Conservation (phyloP, 768 basidiomycete species). For the Guyanaporus albipodus region DNA sequence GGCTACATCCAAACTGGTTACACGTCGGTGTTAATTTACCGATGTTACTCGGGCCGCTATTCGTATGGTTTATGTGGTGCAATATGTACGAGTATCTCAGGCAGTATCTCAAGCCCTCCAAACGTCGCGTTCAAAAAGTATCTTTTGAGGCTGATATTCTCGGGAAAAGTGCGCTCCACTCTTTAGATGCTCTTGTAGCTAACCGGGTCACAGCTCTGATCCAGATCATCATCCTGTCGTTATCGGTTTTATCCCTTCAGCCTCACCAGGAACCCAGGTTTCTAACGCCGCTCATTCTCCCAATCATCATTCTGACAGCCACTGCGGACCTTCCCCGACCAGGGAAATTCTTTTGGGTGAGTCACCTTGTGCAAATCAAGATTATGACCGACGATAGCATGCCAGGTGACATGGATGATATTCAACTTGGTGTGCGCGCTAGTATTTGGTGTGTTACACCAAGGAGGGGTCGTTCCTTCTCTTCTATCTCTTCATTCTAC, state of each 20-base stretch:
- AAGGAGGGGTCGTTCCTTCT: slow-evolving; percentile 41
- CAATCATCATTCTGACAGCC: slow-evolving; percentile 27
- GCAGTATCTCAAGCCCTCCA: slow-evolving; percentile 1
- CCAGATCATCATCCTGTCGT: slow-evolving; percentile 28
- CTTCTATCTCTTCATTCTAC: slow-evolving; percentile 30
- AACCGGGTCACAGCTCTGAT: slow-evolving; percentile 23
- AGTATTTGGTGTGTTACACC: slow-evolving; percentile 37
- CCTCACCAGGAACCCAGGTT: slow-evolving; percentile 41
- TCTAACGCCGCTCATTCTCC: slow-evolving; percentile 34
- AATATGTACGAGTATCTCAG: slow-evolving; percentile 6
- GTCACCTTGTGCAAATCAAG: neutral
- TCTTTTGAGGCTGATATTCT: slow-evolving; percentile 13
- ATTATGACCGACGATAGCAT: neutral
- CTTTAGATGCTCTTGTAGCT: neutral
- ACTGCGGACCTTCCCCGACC: slow-evolving; percentile 26
- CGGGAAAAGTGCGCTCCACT: slow-evolving; percentile 12
- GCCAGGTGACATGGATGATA: slow-evolving; percentile 27
- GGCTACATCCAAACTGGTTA: slow-evolving; percentile 39
- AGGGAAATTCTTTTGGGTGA: slow-evolving; percentile 33
- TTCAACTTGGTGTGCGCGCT: slow-evolving; percentile 29
- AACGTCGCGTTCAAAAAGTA: slow-evolving; percentile 2
- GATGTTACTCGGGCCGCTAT: slow-evolving; percentile 35
- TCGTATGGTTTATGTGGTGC: slow-evolving; percentile 23
- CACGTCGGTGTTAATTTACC: slow-evolving; percentile 38
- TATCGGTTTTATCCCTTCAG: slow-evolving; percentile 31